phyloP scores from a whole-genome alignment of 257 asterid genomes.

The Lavandula angustifolia region DNA sequence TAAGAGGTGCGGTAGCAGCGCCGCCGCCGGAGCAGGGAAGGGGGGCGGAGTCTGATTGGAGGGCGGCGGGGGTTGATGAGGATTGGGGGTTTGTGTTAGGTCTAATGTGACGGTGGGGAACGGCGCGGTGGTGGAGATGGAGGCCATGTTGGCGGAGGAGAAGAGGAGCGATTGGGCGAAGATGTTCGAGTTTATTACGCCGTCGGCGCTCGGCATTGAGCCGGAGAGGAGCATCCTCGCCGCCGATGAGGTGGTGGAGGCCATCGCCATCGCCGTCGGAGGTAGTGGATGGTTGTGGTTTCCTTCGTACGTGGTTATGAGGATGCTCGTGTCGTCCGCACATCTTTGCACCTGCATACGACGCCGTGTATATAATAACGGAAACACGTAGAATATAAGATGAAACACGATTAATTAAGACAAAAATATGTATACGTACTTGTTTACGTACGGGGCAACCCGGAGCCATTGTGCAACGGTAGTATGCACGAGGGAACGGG shows the following conservation, averaged over 20 bases:
- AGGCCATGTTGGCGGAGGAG: slow-evolving; percentile 70
- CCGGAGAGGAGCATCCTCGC: slow-evolving; percentile 81
- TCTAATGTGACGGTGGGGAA: slow-evolving; percentile 86
- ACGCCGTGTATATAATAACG: too few species aligned
- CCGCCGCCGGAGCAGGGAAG: slow-evolving; percentile 42
- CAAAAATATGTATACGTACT: slow-evolving; percentile 34
- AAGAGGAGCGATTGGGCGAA: slow-evolving; percentile 67
- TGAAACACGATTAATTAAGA: neutral
- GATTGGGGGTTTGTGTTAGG: slow-evolving; percentile 65
- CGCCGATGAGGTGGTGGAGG: slow-evolving; percentile 76
- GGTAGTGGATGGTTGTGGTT: slow-evolving; percentile 83
- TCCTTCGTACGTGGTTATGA: slow-evolving; percentile 82
- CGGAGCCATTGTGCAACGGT: slow-evolving; percentile 86
- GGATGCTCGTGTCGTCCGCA: slow-evolving; percentile 62
- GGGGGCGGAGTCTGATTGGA: slow-evolving; percentile 51
- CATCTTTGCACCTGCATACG: slow-evolving; percentile 70
- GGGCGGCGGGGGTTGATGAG: slow-evolving; percentile 40
- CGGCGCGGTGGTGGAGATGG: slow-evolving; percentile 86
- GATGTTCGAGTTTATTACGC: slow-evolving; percentile 59
- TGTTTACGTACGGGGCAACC: slow-evolving; percentile 88
- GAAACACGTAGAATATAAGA: neutral
- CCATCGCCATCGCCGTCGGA: slow-evolving; percentile 88
- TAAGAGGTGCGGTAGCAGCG: slow-evolving; percentile 61
- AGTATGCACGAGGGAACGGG: slow-evolving; percentile 90
- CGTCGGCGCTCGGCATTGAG: slow-evolving; percentile 79